A percentile compares a stretch with the other conserved stretches of the same genome.
Conservation (phyloP, 1,139 yeast genomes). For the Keqinozyma sinolaborantium region DNA sequence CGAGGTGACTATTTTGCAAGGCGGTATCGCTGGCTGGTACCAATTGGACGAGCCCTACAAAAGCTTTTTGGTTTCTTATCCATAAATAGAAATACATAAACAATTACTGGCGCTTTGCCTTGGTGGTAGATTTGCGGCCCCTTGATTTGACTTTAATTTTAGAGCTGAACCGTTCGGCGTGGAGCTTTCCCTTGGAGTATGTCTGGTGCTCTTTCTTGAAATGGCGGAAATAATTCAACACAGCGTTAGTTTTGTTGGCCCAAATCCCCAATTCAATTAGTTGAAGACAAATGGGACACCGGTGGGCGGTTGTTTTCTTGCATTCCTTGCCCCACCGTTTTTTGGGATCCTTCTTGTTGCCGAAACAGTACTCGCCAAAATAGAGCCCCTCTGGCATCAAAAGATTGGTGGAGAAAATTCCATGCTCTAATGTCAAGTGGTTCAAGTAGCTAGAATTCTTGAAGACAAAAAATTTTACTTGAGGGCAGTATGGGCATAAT, state of each 20-base stretch:
- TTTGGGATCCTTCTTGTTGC: neutral
- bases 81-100: neutral
- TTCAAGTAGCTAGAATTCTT: conserved; percentile 32
- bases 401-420: conserved; percentile 28
- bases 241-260: conserved; percentile 10
- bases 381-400: conserved; percentile 14
- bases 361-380: neutral
- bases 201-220: conserved; percentile 9
- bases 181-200: neutral
- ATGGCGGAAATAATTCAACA: conserved; percentile 13
- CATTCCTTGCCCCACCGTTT: conserved; percentile 4
- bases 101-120: neutral
- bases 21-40: conserved; percentile 8
- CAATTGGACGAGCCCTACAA: conserved; percentile 6
- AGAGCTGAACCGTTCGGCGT: neutral
- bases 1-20: conserved; percentile 7
- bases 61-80: conserved; percentile 2
- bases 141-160: neutral
- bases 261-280: conserved; percentile 12
- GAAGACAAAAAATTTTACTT: conserved; percentile 27
- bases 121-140: neutral
- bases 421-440: conserved; percentile 33
- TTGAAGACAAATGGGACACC: conserved; percentile 12
- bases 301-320: conserved; percentile 10
- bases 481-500: conserved; percentile 29